Conservation (phyloP, 1,139 yeast genomes). For the Chernovozyma sophiae-reginae region DNA sequence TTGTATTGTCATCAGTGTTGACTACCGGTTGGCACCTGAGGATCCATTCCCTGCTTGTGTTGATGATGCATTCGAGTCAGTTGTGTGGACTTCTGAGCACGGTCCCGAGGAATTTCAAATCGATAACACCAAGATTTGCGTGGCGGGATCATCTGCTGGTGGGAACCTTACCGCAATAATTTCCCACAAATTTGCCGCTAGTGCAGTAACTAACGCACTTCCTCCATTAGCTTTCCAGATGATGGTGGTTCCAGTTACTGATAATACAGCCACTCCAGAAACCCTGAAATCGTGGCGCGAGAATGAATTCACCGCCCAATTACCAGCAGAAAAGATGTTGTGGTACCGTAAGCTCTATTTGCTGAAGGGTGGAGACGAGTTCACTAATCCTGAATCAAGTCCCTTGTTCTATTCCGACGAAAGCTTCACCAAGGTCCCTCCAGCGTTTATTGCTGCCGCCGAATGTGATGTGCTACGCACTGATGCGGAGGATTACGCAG, state of each 20-base stretch:
- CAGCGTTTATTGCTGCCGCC: conserved; percentile 40
- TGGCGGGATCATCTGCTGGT: conserved; percentile 50
- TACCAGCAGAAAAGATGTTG: conserved; percentile 47
- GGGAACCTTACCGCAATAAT: conserved; percentile 43
- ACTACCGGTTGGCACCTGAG: conserved; percentile 49
- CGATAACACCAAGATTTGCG: conserved; percentile 31
- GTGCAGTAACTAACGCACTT: conserved; percentile 16
- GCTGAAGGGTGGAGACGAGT: conserved; percentile 30
- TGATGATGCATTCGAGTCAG: conserved; percentile 26
- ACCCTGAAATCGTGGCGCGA: conserved; percentile 39
- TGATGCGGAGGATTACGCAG: conserved; percentile 42
- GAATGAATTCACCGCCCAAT: conserved; percentile 39
- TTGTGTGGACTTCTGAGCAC: conserved; percentile 18
- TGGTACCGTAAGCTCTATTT: conserved; percentile 46
- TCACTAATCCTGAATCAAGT: conserved; percentile 39
- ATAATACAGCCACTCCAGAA: conserved; percentile 40
- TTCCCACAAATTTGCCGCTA: conserved; percentile 34
- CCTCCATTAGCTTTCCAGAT: conserved; percentile 41
- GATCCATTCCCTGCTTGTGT: conserved; percentile 47
- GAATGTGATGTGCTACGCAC: conserved; percentile 45
- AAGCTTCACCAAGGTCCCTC: conserved; percentile 36
- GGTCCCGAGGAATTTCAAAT: conserved; percentile 21
- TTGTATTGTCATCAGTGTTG: conserved; percentile 37
- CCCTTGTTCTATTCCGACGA: conserved; percentile 41
- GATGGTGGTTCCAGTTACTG: conserved; percentile 47